phyloP scores from a whole-genome alignment of 2,329 filamentous ascomycete species.

The Dactylellina cionopaga region DNA sequence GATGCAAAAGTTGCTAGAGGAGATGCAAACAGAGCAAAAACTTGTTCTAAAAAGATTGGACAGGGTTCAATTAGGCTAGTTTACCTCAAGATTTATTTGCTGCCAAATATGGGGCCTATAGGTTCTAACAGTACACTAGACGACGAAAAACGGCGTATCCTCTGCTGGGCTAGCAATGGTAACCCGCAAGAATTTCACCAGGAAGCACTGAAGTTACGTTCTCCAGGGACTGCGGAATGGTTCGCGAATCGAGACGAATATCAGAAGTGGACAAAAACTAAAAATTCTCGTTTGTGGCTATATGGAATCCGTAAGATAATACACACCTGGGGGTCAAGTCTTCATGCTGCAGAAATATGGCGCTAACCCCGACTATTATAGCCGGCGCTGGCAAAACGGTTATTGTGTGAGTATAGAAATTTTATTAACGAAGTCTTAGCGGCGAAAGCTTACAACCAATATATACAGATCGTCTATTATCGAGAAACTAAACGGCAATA shows the following conservation, averaged over 20 bases:
- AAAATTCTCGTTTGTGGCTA: not conserved
- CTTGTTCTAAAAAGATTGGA: not conserved
- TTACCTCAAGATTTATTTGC: not conserved
- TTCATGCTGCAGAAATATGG: no score
- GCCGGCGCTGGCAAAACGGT: slow-evolving; percentile 2
- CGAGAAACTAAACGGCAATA: not conserved
- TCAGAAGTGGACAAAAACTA: not conserved
- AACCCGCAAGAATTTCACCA: not conserved
- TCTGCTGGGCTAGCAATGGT: not conserved
- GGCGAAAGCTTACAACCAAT: not conserved
- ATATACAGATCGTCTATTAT: not conserved
- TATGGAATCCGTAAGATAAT: slow-evolving; percentile 5
- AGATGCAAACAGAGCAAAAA: not conserved
- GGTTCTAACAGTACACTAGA: not conserved
- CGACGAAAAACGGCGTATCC: not conserved
- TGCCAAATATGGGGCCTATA: not conserved
- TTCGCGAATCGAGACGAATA: not conserved
- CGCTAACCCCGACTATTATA: not conserved
- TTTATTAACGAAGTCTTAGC: not conserved
- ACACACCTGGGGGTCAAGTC: no score
- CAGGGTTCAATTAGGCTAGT: not conserved
- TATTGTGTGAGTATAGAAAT: not conserved
- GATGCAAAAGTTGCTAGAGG: not conserved
- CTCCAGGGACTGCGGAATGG: slow-evolving; percentile 1
- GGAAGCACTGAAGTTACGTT: not conserved